These are phyloP conservation scores for Rhodotorula sp. DNA, from an alignment of 1,284 basidiomycete genomes.

Conservation along the genomic window DNA sequence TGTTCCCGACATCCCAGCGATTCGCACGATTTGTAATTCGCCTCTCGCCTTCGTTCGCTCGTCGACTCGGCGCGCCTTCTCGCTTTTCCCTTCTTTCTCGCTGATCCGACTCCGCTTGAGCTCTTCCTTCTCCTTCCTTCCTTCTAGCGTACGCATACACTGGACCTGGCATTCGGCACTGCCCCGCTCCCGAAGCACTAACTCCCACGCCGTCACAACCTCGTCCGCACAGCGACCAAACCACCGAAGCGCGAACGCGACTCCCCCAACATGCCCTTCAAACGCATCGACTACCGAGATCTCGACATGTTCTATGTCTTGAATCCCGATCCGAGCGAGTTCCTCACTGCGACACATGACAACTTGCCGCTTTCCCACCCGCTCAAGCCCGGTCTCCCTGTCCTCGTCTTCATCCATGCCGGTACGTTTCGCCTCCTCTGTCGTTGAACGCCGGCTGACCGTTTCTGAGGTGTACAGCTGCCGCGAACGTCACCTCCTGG, in stretches of 20 bases:
- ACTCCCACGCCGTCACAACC: background rate
- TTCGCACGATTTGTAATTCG: too few relatives aligned
- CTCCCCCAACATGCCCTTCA: slow-evolving; percentile 21
- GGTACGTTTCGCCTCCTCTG: background rate
- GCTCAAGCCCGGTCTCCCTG: slow-evolving; percentile 10
- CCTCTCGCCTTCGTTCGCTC: background rate
- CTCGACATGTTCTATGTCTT: slow-evolving; percentile 20
- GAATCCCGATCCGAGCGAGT: slow-evolving; percentile 17
- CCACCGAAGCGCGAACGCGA: background rate
- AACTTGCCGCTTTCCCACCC: slow-evolving; percentile 16
- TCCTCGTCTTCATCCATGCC: slow-evolving; percentile 27
- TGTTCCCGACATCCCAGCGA: too few relatives aligned
- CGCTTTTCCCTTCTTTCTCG: background rate
- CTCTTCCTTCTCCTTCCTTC: background rate
- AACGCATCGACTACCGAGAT: slow-evolving; percentile 25
- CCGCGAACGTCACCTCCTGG: slow-evolving; percentile 12
- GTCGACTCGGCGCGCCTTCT: background rate
- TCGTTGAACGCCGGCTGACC: background rate
- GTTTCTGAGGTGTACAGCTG: background rate
- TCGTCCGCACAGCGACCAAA: background rate
- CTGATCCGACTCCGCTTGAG: background rate
- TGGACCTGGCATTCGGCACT: background rate
- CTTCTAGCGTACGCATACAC: too few relatives aligned
- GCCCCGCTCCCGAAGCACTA: background rate
- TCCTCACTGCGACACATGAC: slow-evolving; percentile 17